Evolutionary conservation across 306 rosid species (phyloP), one percentile per base, ranked within the genome.

Genomic region (Mimosa pudica): DNA sequence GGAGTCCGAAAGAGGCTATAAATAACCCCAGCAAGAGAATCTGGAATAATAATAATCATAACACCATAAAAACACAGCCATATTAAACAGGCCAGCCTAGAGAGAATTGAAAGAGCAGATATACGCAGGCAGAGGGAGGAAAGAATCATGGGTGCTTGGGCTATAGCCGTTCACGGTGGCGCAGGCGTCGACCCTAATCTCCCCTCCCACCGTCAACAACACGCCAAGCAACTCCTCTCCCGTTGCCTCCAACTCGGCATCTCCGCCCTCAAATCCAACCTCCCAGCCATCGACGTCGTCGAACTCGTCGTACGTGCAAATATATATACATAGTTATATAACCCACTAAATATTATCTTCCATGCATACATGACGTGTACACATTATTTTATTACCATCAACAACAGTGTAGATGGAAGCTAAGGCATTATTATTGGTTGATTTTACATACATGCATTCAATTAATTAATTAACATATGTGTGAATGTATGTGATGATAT

Each of bases 171-270:
- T 70, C 99, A 95, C 81, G 99, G 99, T 12, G 99, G 99, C 57
- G 99, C 99, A 12, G 99, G 99, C 14, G 97, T 95, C 5, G 99
- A 95, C 79, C 99, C 99, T 0, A 89, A 90, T 71, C 98, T 95
- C 66, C 99, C 99, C 6, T 71, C 82, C 3, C 87, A 90, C 2
- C 92, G 96, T 52, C 99, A 95, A 60, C 88, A 95, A 46, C 82
- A 90, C 66, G 99, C 99, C 80, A 95, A 93, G 74, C 85, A 90
- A 42, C 94, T 95, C 75, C 97, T 95, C 45, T 81, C 89, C 18
- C 93, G 86, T 71, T 91, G 91, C 85, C 99, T 95, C 41, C 81
- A 90, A 84, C 96, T 93, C 20, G 99, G 98, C 16, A 89, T 91
- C 86, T 77, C 89, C 41, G 86, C 94, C 48, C 94, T 95, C 57